Evolutionary conservation across 2,329 filamentous ascomycete species (phyloP).

Genomic region (Didymella pomorum): DNA sequence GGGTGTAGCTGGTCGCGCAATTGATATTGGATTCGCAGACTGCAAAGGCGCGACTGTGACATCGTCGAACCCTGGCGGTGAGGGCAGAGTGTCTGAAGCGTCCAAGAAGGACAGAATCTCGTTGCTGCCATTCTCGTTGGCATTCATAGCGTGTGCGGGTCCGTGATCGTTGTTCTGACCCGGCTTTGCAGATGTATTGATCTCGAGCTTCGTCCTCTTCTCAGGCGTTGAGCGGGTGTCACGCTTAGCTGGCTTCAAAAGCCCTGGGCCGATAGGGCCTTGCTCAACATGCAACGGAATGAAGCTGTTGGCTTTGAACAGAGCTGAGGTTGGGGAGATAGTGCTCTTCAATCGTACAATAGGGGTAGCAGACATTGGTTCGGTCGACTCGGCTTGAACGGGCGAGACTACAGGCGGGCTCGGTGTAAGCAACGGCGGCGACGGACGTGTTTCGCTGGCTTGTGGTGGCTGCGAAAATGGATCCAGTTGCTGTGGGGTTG

Average conservation of each 20-base stretch:
- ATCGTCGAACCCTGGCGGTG: conserved; percentile 1
- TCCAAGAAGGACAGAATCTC: conserved; percentile 9
- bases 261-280: conserved; percentile 42
- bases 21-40: neutral
- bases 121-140: neutral
- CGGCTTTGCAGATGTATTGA: neutral
- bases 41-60: neutral
- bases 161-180: neutral
- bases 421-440: conserved; percentile 25
- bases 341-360: conserved; percentile 45
- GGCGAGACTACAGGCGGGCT: conserved; percentile 20
- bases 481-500: conserved; percentile 29
- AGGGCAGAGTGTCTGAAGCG: neutral
- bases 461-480: conserved; percentile 22
- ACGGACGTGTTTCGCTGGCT: conserved; percentile 17
- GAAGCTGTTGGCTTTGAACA: conserved; percentile 42
- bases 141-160: neutral
- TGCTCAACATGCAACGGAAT: conserved; percentile 36
- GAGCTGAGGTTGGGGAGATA: conserved; percentile 46
- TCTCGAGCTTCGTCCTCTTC: conserved; percentile 14
- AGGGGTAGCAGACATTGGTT: conserved; percentile 37
- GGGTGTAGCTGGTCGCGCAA: conserved; percentile 11
- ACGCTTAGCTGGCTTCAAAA: conserved; percentile 38
- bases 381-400: conserved; percentile 21
- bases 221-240: conserved; percentile 19